A percentile compares a stretch with the other conserved stretches of the same genome.
Conservation (phyloP, 768 basidiomycete species). For the Lactarius hatsudake region DNA sequence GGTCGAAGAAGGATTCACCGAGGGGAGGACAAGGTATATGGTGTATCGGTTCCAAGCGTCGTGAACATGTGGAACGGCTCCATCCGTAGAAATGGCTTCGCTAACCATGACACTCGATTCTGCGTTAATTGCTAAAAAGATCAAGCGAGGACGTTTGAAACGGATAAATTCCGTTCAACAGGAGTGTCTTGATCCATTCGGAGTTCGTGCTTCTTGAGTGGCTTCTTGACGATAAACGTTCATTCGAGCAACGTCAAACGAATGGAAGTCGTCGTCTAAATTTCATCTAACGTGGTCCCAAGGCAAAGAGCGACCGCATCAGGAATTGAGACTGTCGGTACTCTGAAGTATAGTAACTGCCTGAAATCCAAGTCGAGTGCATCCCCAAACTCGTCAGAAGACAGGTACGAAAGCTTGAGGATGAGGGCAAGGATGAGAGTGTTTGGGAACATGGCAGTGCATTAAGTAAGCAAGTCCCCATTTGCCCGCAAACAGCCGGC, state of each 20-base stretch:
- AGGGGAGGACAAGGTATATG: conserved; percentile 3
- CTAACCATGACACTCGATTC: no score
- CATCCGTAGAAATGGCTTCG: no score
- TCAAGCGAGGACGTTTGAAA: conserved; percentile 12
- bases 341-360: neutral
- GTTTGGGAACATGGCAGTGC: conserved; percentile 11
- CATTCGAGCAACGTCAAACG: conserved; percentile 11
- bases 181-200: neutral
- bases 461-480: neutral
- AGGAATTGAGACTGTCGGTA: conserved; percentile 2
- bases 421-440: no score
- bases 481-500: no score
- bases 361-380: conserved; percentile 8
- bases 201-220: conserved; percentile 4
- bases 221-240: conserved; percentile 10
- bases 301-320: neutral
- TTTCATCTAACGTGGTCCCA: neutral
- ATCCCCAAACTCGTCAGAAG: conserved; percentile 6
- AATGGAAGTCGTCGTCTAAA: conserved; percentile 5
- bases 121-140: conserved; percentile 14
- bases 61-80: no score
- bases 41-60: conserved; percentile 1
- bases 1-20: conserved; percentile 16
- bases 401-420: conserved; percentile 10
- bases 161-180: conserved; percentile 9